Conservation (phyloP, 2,329 filamentous ascomycete genomes). For the Botrytis porri region DNA sequence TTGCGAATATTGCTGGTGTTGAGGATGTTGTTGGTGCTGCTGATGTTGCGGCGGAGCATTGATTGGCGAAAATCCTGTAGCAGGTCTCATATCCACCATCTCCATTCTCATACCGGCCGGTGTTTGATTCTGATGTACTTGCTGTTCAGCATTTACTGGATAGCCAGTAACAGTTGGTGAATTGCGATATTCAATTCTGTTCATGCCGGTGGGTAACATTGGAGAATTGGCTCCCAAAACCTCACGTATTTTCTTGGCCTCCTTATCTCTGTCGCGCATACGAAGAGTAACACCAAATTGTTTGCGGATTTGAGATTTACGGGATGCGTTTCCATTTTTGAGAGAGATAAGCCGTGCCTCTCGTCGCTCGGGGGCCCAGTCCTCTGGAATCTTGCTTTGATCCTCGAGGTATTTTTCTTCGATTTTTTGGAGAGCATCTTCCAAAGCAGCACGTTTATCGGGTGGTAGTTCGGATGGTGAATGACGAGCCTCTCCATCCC, state of each 20-base stretch:
- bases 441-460: slow-evolving; percentile 24
- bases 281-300: slow-evolving; percentile 34
- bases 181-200: not conserved
- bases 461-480: slow-evolving; percentile 30
- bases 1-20: not conserved
- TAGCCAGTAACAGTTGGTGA: not conserved
- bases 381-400: slow-evolving; percentile 19
- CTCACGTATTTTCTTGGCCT: slow-evolving; percentile 17
- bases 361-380: slow-evolving; percentile 19
- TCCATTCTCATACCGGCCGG: not conserved
- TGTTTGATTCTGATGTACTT: not conserved
- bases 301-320: slow-evolving; percentile 33
- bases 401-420: slow-evolving; percentile 23
- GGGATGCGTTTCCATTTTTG: slow-evolving; percentile 33
- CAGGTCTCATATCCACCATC: slow-evolving; percentile 15
- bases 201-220: not conserved
- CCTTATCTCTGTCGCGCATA: slow-evolving; percentile 33
- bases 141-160: not conserved
- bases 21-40: not conserved
- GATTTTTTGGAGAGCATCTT: slow-evolving; percentile 28
- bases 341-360: slow-evolving; percentile 24
- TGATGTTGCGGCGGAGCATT: slow-evolving; percentile 17
- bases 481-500: slow-evolving; percentile 21
- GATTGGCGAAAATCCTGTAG: slow-evolving; percentile 22
- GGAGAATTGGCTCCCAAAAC: not conserved